Base-by-base conservation (phyloP, 768 basidiomycete genomes). In the Xerocomellus intermedius region DNA sequence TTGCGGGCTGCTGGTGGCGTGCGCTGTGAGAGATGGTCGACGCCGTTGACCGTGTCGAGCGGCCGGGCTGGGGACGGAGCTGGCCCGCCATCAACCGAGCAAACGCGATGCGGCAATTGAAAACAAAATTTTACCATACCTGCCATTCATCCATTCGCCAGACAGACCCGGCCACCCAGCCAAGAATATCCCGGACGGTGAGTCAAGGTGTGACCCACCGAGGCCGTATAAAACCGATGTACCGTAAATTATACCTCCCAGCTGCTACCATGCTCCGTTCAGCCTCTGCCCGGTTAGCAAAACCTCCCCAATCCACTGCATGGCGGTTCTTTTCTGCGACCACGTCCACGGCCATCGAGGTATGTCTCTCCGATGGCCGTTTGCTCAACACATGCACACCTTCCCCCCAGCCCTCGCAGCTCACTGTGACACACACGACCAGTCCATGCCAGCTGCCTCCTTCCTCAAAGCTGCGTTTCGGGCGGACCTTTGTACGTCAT, bases 381-480 rank as follows among this genome's bases (percentile, higher is more conserved):
- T 14, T 28, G 14, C 46, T 17, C 44, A 19, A 5, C 30, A 50
- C 33, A 46, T 14, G 5, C 37, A 53, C 33, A 45, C 22, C 50
- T 38, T 47, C 37, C 19, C 42, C 26, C 9, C 55, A 90, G 87
- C 75, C 79, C 42, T 77, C 79, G 1, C 69, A 71, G 41, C 78
- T 90, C 39, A 73, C 82, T 56, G 62, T 88, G 24, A 72, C 66
- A 10, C 71, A 67, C 45, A 85, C 77, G 32, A 19, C 69, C 21
- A 78, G 74, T 26, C 91, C 88, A 1, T 82, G 82, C 59, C 70
- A 78, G 8, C 75, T 82, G 7, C 91, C 93, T 2, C 79, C 84
- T 0, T 77, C 85, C 12, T 80, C 84, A 2, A 77, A 78, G 33
- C 80, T 97, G 52, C 77, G 87, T 8, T 98, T 96, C 64, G 95